These are phyloP conservation scores for Arthroderma uncinatum DNA, from an alignment of 2,329 filamentous ascomycete species.

Conservation along the genomic window DNA sequence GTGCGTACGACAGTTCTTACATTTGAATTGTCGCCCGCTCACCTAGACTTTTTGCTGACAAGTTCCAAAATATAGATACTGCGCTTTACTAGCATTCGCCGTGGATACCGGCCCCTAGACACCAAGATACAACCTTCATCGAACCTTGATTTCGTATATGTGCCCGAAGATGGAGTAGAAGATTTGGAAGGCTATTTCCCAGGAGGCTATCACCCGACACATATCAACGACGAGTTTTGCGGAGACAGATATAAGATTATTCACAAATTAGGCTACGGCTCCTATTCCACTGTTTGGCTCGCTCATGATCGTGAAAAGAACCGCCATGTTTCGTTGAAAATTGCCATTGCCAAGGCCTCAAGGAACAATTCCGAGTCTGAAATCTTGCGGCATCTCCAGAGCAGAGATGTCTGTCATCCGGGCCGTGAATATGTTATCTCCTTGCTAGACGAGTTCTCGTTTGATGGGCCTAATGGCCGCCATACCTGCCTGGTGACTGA, in stretches of 20 bases:
- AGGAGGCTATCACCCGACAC: slow-evolving; percentile 27
- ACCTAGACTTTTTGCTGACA: too few relatives aligned
- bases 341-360: slow-evolving; percentile 13
- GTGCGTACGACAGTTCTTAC: too few relatives aligned
- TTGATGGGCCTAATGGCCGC: slow-evolving; percentile 14
- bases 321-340: slow-evolving; percentile 19
- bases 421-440: slow-evolving; percentile 9
- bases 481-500: slow-evolving; percentile 14
- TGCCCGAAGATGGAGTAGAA: slow-evolving; percentile 15
- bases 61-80: too few relatives aligned
- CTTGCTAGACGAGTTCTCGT: slow-evolving; percentile 12
- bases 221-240: slow-evolving; percentile 17
- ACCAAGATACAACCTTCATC: too few relatives aligned
- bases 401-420: slow-evolving; percentile 3
- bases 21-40: too few relatives aligned
- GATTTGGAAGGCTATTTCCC: slow-evolving; percentile 22
- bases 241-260: slow-evolving; percentile 12
- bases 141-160: neutral
- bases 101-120: too few relatives aligned
- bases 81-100: too few relatives aligned
- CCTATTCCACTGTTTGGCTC: slow-evolving; percentile 18
- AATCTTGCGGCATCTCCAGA: slow-evolving; percentile 10
- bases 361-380: slow-evolving; percentile 8
- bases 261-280: slow-evolving; percentile 18
- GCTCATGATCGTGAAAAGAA: slow-evolving; percentile 7